Base-by-base conservation (phyloP, 331 rosid species). In the Spiraea crenata region DNA sequence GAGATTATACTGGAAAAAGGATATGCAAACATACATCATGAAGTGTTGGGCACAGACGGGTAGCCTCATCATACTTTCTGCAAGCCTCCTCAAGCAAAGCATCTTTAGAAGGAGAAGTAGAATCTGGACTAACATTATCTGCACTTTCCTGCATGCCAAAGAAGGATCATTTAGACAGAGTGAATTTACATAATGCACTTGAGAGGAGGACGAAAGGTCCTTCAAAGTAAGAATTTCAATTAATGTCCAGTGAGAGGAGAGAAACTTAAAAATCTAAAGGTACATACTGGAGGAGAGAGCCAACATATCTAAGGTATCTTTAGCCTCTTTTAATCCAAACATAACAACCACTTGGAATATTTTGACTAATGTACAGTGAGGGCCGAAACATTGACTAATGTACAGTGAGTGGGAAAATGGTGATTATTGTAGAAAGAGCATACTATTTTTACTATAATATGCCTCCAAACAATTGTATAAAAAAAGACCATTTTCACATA, bases 71-170 rank as follows among this genome's bases (percentile, higher is more conserved):
- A 77, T 95, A 95, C 72, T 95, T 95, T 85, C 71, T 91, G 85
- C 99, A 91, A 75, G 99, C 99, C 80, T 95, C 99, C 90, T 95
- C 99, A 58, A 91, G 99, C 86, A 95, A 84, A 47, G 99, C 88
- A 86, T 95, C 99, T 81, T 91, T 95, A 38, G 99, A 95, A 77
- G 98, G 97, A 63, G 97, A 86, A 20, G 84, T 82, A 76, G 99
- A 91, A 76, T 95, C 99, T 70, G 91, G 86, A 77, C 87, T 83
- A 57, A 95, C 99, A 74, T 95, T 95, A 74, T 91, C 99, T 19
- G 99, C 99, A 85, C 98, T 95, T 86, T 95, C 99, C 99, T 95
- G 99, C 81, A 79, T 37, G 39, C 37, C 63, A 75, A 56, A 62
- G 51, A 71, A 74, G 72, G 76, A 66, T 58, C 42, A 69, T 63